These are phyloP conservation scores for Lepiota brunneoincarnata DNA, from an alignment of 768 basidiomycete genomes.

Conservation along the genomic window DNA sequence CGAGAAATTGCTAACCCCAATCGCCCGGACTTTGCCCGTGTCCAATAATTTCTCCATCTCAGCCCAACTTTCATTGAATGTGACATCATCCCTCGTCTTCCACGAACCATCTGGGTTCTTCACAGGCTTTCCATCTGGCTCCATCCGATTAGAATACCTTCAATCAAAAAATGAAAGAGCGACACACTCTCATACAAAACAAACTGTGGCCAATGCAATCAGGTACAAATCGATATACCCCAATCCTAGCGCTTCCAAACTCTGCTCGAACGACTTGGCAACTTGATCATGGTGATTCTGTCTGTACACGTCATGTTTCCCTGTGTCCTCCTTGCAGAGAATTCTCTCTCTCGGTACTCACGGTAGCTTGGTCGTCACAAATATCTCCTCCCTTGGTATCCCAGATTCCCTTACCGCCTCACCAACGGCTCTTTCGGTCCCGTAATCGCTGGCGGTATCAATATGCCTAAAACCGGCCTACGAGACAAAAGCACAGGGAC, in stretches of 20 bases:
- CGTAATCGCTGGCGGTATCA: slow-evolving; percentile 36
- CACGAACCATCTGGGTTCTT: slow-evolving; percentile 33
- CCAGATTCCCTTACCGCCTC: slow-evolving; percentile 44
- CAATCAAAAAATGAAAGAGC: background rate
- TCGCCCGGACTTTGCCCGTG: slow-evolving; percentile 44
- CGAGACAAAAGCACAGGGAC: background rate
- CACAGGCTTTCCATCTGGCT: slow-evolving; percentile 14
- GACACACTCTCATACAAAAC: slow-evolving; percentile 27
- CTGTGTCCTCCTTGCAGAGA: too few relatives aligned
- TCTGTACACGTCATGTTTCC: slow-evolving; percentile 15
- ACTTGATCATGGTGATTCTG: slow-evolving; percentile 38
- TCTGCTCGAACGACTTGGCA: slow-evolving; percentile 37
- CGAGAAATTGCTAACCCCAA: slow-evolving; percentile 62
- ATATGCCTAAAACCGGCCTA: slow-evolving; percentile 41
- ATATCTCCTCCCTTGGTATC: slow-evolving; percentile 44
- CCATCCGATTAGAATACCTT: too few relatives aligned
- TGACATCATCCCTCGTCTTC: slow-evolving; percentile 27
- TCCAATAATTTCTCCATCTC: slow-evolving; percentile 48
- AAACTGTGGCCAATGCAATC: slow-evolving; percentile 48
- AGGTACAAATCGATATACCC: slow-evolving; percentile 56
- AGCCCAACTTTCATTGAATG: slow-evolving; percentile 45
- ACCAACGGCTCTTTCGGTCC: slow-evolving; percentile 42
- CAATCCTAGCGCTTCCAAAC: slow-evolving; percentile 34
- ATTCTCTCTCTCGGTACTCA: slow-evolving; percentile 19
- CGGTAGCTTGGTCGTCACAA: slow-evolving; percentile 49